These are phyloP conservation scores for Schwanniomyces occidentalis DNA, from an alignment of 805 yeast genomes.

Conservation along the genomic window DNA sequence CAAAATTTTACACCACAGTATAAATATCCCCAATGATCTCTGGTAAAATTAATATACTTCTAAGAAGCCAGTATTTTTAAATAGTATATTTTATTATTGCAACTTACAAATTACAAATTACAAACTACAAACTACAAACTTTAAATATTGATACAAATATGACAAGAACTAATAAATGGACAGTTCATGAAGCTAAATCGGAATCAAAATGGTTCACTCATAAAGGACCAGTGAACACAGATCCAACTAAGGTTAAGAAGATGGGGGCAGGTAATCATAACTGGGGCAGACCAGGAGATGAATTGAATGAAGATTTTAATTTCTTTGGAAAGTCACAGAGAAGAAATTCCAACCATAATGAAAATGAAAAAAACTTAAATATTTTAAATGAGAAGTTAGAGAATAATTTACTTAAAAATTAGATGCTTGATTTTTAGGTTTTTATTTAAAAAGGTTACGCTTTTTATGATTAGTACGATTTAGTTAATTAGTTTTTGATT, in stretches of 20 bases:
- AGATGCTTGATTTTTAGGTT: too few relatives aligned
- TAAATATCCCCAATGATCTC: too few relatives aligned
- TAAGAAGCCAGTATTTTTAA: too few relatives aligned
- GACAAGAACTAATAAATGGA: slow-evolving; percentile 84
- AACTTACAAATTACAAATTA: too few relatives aligned
- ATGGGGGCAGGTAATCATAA: slow-evolving; percentile 84
- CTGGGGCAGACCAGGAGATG: slow-evolving; percentile 87
- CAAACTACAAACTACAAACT: too few relatives aligned
- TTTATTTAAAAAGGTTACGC: too few relatives aligned
- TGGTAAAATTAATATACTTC: too few relatives aligned
- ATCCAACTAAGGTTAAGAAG: slow-evolving; percentile 78
- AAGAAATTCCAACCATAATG: slow-evolving; percentile 42
- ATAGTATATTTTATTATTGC: too few relatives aligned
- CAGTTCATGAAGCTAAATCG: slow-evolving; percentile 55
- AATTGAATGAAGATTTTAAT: slow-evolving; percentile 54
- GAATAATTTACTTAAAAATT: slow-evolving; percentile 6
- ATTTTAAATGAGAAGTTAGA: slow-evolving; percentile 23
- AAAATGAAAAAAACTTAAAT: slow-evolving; percentile 29
- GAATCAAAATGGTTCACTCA: slow-evolving; percentile 78
- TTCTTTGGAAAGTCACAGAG: slow-evolving; percentile 26
- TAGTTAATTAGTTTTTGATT: too few relatives aligned
- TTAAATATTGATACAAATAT: slow-evolving; percentile 33
- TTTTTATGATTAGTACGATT: too few relatives aligned
- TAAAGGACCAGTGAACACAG: slow-evolving; percentile 64
- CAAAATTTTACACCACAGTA: too few relatives aligned